phyloP scores from a whole-genome alignment of 306 rosid species.

The Carpinus fangiana region DNA sequence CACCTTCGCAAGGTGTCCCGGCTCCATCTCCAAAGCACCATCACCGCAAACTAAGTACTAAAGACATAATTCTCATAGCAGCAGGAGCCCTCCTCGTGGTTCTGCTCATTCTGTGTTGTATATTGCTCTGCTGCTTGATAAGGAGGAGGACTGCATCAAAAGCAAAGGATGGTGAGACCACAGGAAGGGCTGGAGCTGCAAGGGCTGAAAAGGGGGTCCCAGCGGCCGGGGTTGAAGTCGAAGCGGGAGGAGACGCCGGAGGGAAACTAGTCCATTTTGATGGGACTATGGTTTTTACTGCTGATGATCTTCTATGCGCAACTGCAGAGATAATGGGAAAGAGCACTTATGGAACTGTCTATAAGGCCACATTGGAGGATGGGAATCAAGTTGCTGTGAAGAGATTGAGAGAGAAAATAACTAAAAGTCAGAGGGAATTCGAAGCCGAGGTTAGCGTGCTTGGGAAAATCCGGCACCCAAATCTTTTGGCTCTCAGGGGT shows the following conservation, averaged over 20 bases:
- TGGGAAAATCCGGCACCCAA: conserved; percentile 79
- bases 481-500: conserved; percentile 79
- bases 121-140: conserved; percentile 60
- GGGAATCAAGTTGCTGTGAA: conserved; percentile 96
- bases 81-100: conserved; percentile 68
- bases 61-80: conserved; percentile 78
- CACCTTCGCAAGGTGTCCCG: conserved; percentile 47
- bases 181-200: conserved; percentile 33
- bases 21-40: conserved; percentile 43
- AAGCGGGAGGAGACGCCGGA: conserved; percentile 63
- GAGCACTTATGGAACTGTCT: conserved; percentile 92
- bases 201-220: conserved; percentile 64
- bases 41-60: conserved; percentile 59
- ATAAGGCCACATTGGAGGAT: conserved; percentile 90
- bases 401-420: conserved; percentile 84
- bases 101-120: conserved; percentile 54
- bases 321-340: conserved; percentile 97
- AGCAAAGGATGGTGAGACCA: conserved; percentile 40
- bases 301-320: conserved; percentile 91
- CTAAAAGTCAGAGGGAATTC: conserved; percentile 77
- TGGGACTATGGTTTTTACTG: conserved; percentile 75
- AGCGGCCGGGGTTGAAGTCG: conserved; percentile 49
- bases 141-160: conserved; percentile 54
- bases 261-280: conserved; percentile 89
- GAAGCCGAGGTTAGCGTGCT: conserved; percentile 69